Conservation (phyloP, 768 basidiomycete species). For the Lyophyllum shimeji region DNA sequence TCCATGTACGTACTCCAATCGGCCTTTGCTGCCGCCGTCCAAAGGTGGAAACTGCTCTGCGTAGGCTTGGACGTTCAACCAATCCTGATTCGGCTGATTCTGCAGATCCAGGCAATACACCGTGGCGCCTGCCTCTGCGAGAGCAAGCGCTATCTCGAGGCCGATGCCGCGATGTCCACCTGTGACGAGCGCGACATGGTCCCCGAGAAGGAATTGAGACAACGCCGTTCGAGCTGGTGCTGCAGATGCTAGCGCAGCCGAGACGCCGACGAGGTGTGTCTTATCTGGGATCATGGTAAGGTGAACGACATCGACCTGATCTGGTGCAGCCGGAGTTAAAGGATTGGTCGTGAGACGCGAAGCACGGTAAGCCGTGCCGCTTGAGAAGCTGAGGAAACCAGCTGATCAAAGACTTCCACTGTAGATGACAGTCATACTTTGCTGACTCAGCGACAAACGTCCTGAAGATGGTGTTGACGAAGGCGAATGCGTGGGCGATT, state of each 20-base stretch:
- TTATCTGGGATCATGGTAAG: background rate
- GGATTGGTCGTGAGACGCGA: background rate
- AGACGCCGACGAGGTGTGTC: constrained; percentile 16
- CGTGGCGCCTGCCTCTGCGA: constrained; percentile 26
- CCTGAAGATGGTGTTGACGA: too few species aligned
- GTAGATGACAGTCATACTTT: background rate
- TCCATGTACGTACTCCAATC: constrained; percentile 47
- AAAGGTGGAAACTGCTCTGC: constrained; percentile 30
- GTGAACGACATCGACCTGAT: background rate
- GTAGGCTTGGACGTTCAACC: constrained; percentile 45
- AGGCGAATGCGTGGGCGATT: too few species aligned
- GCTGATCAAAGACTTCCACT: background rate
- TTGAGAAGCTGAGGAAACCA: background rate
- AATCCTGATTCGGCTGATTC: constrained; percentile 45
- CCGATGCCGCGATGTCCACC: constrained; percentile 63
- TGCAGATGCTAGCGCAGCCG: constrained; percentile 20
- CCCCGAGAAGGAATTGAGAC: constrained; percentile 40
- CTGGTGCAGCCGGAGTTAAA: background rate
- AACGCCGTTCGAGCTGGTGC: constrained; percentile 13
- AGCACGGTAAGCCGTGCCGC: background rate
- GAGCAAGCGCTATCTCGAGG: constrained; percentile 34
- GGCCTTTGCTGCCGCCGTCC: constrained; percentile 23
- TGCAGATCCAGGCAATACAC: constrained; percentile 68
- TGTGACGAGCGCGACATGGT: constrained; percentile 49
- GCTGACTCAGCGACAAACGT: background rate